These are phyloP conservation scores for Fusarium phyllophilum DNA, from an alignment of 2,329 filamentous ascomycete species.

Conservation along the genomic window DNA sequence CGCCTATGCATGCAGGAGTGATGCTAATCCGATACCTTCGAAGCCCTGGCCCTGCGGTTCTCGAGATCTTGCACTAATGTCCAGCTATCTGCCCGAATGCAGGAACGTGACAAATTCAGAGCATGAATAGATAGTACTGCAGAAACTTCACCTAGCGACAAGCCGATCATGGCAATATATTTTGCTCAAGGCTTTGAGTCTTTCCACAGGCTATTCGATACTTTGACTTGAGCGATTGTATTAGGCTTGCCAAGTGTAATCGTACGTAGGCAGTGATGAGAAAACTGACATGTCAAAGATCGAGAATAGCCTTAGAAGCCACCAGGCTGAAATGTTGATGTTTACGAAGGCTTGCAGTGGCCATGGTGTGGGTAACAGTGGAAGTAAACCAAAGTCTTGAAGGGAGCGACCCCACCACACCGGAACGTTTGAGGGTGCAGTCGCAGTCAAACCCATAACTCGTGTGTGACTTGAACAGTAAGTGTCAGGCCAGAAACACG, in stretches of 20 bases:
- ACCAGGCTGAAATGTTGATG: neutral
- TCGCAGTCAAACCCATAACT: slow-evolving; percentile 22
- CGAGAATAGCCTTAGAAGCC: slow-evolving; percentile 10
- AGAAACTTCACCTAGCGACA: slow-evolving; percentile 16
- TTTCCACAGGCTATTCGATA: neutral
- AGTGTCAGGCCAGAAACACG: slow-evolving; percentile 26
- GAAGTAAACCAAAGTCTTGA: slow-evolving; percentile 10
- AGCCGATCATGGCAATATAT: neutral
- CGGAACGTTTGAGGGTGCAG: slow-evolving; percentile 20
- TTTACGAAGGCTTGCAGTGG: neutral
- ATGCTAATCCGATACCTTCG: slow-evolving; percentile 18
- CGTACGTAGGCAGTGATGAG: neutral
- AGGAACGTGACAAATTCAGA: slow-evolving; percentile 38
- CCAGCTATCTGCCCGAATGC: slow-evolving; percentile 18
- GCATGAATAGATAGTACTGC: slow-evolving; percentile 24
- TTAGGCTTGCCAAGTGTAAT: neutral
- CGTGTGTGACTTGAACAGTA: slow-evolving; percentile 13
- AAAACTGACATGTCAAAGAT: slow-evolving; percentile 17
- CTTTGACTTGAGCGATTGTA: neutral
- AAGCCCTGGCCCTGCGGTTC: slow-evolving; percentile 2
- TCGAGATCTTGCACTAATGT: slow-evolving; percentile 25
- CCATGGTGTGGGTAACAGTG: neutral
- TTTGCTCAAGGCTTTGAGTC: neutral
- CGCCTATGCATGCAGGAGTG: neutral
- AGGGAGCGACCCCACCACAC: slow-evolving; percentile 16